These are phyloP conservation scores for Tanacetum coccineum DNA, from an alignment of 129 eudicot species.

Conservation along the genomic window DNA sequence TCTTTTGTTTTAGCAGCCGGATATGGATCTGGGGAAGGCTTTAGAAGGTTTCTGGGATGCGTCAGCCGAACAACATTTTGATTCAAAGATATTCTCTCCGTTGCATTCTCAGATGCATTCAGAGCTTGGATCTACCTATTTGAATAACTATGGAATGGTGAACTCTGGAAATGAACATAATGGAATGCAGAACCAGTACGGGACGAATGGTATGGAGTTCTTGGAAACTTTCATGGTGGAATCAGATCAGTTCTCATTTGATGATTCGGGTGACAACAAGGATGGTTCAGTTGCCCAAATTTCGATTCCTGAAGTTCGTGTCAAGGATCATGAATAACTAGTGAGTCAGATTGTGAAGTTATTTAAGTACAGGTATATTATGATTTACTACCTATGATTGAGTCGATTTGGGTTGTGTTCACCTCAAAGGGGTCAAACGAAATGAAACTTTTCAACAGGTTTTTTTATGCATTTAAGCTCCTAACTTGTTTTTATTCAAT, in stretches of 20 bases:
- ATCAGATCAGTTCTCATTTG: conserved; percentile 35
- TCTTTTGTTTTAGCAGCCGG: conserved; percentile 39
- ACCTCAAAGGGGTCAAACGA: too few relatives aligned
- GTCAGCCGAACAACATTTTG: conserved; percentile 27
- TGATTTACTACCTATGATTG: neutral
- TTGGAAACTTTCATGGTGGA: conserved; percentile 37
- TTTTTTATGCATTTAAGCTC: too few relatives aligned
- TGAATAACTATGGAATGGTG: too few relatives aligned
- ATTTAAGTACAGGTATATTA: conserved; percentile 46
- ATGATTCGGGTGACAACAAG: conserved; percentile 19
- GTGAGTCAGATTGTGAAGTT: conserved; percentile 65
- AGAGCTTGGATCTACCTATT: too few relatives aligned
- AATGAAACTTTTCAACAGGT: too few relatives aligned
- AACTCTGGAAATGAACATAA: too few relatives aligned
- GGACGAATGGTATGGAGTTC: conserved; percentile 40
- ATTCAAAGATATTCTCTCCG: conserved; percentile 52
- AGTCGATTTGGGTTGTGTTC: neutral
- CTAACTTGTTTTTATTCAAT: too few relatives aligned
- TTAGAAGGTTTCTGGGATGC: conserved; percentile 32
- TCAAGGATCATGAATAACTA: conserved; percentile 47
- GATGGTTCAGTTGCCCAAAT: conserved; percentile 25
- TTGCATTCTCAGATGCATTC: too few relatives aligned
- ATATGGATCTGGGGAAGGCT: conserved; percentile 46
- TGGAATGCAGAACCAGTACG: too few relatives aligned
- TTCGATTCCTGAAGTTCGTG: conserved; percentile 26